Percentiles rank a stretch among this genome's conserved stretches.
Evolutionary conservation across 805 yeast species (phyloP).

Genomic region (Saccharomycopsis babjevae): DNA sequence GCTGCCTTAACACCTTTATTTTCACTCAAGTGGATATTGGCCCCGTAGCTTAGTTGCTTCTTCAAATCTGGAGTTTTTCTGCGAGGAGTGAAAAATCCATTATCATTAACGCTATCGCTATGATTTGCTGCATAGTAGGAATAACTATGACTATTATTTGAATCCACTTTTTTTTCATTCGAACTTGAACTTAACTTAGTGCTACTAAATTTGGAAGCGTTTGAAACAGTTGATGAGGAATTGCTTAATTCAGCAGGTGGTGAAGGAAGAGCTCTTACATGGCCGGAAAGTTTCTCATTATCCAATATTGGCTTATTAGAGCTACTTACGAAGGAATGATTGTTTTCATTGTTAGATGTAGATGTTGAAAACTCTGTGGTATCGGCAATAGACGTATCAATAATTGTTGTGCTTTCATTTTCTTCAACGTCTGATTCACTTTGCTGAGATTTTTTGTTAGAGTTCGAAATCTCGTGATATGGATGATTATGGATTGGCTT

Average conservation of each 20-base stretch:
- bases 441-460: not conserved
- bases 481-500: not conserved
- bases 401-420: not conserved
- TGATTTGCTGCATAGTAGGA: not conserved
- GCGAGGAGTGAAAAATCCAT: not conserved
- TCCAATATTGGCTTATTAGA: too few species aligned
- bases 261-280: not conserved
- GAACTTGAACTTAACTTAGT: too few species aligned
- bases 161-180: not conserved
- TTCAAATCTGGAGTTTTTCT: constrained; percentile 1
- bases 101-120: not conserved
- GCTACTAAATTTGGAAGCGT: not conserved
- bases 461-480: not conserved
- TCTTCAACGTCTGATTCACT: not conserved
- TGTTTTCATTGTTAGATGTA: not conserved
- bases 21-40: not conserved
- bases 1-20: not conserved
- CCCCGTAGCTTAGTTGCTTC: not conserved
- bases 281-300: not conserved
- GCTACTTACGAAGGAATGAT: not conserved
- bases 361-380: not conserved
- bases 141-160: not conserved
- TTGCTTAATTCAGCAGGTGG: not conserved
- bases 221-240: not conserved
- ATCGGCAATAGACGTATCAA: not conserved